phyloP scores from a whole-genome alignment of 2,329 filamentous ascomycete genomes.

The Penicillium sp. region DNA sequence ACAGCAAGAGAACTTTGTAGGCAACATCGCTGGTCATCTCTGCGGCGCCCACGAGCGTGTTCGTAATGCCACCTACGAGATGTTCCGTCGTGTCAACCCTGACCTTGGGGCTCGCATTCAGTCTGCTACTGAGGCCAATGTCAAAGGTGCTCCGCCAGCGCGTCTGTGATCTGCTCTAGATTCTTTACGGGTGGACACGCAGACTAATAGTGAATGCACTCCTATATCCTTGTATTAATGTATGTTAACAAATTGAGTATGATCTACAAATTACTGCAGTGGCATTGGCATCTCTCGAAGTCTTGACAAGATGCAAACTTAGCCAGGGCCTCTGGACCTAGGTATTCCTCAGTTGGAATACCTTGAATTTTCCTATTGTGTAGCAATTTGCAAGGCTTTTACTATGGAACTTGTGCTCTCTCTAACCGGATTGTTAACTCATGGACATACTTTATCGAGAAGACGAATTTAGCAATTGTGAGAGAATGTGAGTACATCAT shows the following conservation, averaged over 20 bases:
- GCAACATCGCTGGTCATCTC: constrained; percentile 58
- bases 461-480: too few species aligned
- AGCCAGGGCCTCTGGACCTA: too few species aligned
- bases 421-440: too few species aligned
- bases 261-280: not conserved
- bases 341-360: too few species aligned
- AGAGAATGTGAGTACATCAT: too few species aligned
- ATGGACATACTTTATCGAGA: too few species aligned
- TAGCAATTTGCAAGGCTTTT: too few species aligned
- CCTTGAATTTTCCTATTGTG: too few species aligned
- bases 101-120: constrained; percentile 53
- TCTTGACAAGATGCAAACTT: too few species aligned
- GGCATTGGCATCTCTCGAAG: not conserved
- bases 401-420: too few species aligned
- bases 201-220: not conserved
- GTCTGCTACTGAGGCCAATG: constrained; percentile 49
- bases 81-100: constrained; percentile 57
- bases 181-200: not conserved
- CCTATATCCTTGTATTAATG: not conserved
- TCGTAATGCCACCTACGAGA: constrained; percentile 57
- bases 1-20: constrained; percentile 60
- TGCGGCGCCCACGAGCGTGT: constrained; percentile 53
- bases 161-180: constrained; percentile 23
- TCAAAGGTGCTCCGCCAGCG: constrained; percentile 21
- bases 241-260: not conserved